Conservation (phyloP, 495 filamentous ascomycete species). For the Xylaria nigripes region DNA sequence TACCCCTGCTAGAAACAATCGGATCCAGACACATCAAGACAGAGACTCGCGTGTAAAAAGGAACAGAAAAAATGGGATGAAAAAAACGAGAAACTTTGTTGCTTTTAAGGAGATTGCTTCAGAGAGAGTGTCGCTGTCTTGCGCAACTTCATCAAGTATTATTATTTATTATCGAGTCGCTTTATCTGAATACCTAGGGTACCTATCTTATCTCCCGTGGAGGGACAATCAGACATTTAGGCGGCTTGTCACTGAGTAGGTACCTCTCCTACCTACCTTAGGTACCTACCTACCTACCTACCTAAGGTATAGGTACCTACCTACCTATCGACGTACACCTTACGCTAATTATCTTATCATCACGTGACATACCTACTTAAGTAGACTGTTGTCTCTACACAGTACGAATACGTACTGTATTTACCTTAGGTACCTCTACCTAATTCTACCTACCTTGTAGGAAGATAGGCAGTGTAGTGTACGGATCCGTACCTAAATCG, state of each 20-base stretch:
- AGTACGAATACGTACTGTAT: too few species aligned
- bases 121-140: not conserved
- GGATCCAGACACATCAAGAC: not conserved
- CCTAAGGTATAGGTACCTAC: too few species aligned
- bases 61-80: not conserved
- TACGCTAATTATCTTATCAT: constrained; percentile 18
- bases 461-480: too few species aligned
- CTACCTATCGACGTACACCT: too few species aligned
- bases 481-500: too few species aligned
- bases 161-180: not conserved
- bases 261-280: too few species aligned
- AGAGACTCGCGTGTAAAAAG: not conserved
- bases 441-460: too few species aligned
- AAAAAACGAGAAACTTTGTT: not conserved
- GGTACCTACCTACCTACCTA: too few species aligned
- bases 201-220: too few species aligned
- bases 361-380: constrained; percentile 19
- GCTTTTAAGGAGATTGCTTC: not conserved
- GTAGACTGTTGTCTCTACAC: too few species aligned
- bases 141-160: constrained; percentile 4
- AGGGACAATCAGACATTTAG: constrained; percentile 4
- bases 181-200: too few species aligned
- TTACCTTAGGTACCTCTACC: not conserved
- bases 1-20: not conserved
- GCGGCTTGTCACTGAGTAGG: too few species aligned